Evolutionary conservation across 371 early-diverging fungal genomes (phyloP).

Genomic region (Astathelohania contejeani): DNA sequence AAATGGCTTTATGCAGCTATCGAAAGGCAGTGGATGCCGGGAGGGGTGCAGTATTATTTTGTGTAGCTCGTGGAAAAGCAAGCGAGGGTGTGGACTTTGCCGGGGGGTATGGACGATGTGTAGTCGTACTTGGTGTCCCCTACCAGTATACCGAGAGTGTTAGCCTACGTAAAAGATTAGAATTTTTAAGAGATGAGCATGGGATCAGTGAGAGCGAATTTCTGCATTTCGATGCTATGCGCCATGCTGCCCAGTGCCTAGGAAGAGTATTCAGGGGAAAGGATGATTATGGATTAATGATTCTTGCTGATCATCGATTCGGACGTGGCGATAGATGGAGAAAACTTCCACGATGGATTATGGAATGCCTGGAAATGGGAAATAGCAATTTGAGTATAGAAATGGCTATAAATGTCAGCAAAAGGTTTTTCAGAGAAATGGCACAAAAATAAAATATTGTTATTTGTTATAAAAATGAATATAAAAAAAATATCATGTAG

Average conservation of each 20-base stretch:
- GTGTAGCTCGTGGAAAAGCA: slow-evolving; percentile 97
- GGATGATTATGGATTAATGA: slow-evolving; percentile 95
- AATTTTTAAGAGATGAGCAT: slow-evolving; percentile 75
- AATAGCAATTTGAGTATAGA: slow-evolving; percentile 82
- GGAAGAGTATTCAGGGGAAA: slow-evolving; percentile 91
- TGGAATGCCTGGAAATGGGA: slow-evolving; percentile 68
- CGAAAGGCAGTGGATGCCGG: slow-evolving; percentile 88
- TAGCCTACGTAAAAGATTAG: slow-evolving; percentile 68
- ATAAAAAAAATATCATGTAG: too few species aligned
- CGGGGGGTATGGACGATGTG: slow-evolving; percentile 82
- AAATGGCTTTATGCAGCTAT: slow-evolving; percentile 79
- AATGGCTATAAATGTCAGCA: slow-evolving; percentile 78
- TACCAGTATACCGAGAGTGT: slow-evolving; percentile 80
- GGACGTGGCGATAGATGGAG: slow-evolving; percentile 74
- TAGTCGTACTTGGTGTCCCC: slow-evolving; percentile 93
- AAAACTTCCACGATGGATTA: slow-evolving; percentile 95
- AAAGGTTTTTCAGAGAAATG: slow-evolving; percentile 81
- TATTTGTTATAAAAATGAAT: too few species aligned
- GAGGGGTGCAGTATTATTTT: slow-evolving; percentile 84
- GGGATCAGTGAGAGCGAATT: slow-evolving; percentile 91
- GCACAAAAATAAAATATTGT: too few species aligned
- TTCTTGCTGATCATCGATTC: slow-evolving; percentile 94
- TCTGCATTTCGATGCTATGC: slow-evolving; percentile 93
- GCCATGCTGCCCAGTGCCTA: slow-evolving; percentile 92
- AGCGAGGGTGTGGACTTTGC: slow-evolving; percentile 99